Evolutionary conservation across 2,329 filamentous ascomycete genomes (phyloP), one percentile per base, ranked within the genome.

Genomic region (Aspergillus luchuensis): DNA sequence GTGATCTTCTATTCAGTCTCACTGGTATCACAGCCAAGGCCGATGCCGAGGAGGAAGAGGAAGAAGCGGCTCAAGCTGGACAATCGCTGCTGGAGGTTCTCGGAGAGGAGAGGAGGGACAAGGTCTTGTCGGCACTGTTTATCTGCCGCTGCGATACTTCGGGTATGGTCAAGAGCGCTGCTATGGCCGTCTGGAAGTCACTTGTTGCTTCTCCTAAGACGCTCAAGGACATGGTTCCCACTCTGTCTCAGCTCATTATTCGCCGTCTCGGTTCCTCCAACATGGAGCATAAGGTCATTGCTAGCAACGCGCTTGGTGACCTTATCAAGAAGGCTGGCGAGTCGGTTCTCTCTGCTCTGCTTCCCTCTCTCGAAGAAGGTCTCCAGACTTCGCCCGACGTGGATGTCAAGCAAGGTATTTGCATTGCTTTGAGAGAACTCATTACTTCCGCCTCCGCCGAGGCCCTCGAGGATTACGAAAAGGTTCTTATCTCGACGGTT

Each of bases 281-380:
- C 73, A 93, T 96, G 89, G 95, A 99, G 76, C 95, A 99, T 78
- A 98, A 97, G 82, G 90, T 97, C 69, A 99, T 99, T 82, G 95
- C 96, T 67, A 94, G 94, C 75, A 98, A 98, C 76, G 92, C 95
- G 52, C 84, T 99, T 58, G 95, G 95, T 72, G 95, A 99, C 75
- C 87, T 99, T 67, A 98, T 99, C 72, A 89, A 95, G 71, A 97
- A 97, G 78, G 94, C 95, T 71, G 95, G 96, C 63, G 95, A 99
- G 75, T 90, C 92, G 58, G 93, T 99, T 59, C 83, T 99, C 64
- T 87, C 92, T 23, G 96, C 87, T 47, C 81, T 99, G 62, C 81
- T 99, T 62, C 95, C 95, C 30, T 96, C 93, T 36, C 86, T 99
- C 52, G 93, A 98, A 74, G 92, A 96, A 74, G 92, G 94, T 39